Base-by-base conservation (phyloP, 495 filamentous ascomycete species). In the Penicillium argentinense region DNA sequence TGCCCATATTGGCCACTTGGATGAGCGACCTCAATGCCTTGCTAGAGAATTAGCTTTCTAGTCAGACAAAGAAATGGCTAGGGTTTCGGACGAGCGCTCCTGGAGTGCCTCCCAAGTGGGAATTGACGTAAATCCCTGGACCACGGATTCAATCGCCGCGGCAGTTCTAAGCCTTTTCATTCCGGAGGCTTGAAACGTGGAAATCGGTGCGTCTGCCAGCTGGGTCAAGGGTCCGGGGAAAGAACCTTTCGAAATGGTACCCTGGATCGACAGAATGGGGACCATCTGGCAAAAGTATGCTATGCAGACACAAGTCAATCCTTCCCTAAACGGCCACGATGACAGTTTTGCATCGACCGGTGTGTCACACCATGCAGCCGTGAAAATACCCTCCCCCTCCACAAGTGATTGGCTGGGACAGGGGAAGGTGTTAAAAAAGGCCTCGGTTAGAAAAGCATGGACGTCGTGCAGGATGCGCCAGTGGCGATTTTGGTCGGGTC, bases 281-380 rank as follows among this genome's bases (percentile, higher is more conserved):
- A n/a, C n/a, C n/a, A n/a, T n/a, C n/a, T n/a, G n/a, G n/a, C n/a
- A n/a, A n/a, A n/a, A n/a, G n/a, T n/a, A n/a, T n/a, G n/a, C n/a
- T n/a, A n/a, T n/a, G n/a, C n/a, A n/a, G n/a, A n/a, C n/a, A 42
- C 39, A 42, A 28, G 41, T 18, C 27, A 33, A 44, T 12, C 27
- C 29, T 22, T 17, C 26, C 23, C 39, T n/a, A 18, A 32, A 30
- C 7, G 8, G 12, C 25, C 11, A 26, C 11, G 13, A 33, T 44
- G 41, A 33, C 41, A 44, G 28, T 25, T 44, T 19, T 44, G 27
- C 41, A 44, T 33, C 29, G 29, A 13, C 41, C 27, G 28, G 13
- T 12, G 40, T 42, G 41, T 44, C 28, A 44, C 29, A 44, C 8
- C 24, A 44, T 44, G 41, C 41, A 44, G 41, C 28, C 41, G 28